Evolutionary conservation across 208 protist species (phyloP).

Genomic region (Phytomonas sp.): DNA sequence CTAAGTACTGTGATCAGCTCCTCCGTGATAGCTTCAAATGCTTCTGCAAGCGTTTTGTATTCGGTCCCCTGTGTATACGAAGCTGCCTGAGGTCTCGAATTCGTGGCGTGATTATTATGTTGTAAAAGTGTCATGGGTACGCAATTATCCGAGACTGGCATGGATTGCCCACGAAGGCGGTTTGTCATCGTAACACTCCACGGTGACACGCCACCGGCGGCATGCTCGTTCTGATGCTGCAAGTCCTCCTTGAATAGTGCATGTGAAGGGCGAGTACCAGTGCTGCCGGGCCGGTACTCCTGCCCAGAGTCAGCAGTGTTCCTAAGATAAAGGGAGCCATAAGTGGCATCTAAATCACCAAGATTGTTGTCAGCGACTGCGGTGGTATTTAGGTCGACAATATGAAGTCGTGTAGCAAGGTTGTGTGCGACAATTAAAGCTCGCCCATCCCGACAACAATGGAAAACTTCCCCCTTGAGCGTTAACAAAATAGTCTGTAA

Average conservation of each 20-base stretch:
- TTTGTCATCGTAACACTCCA: not conserved
- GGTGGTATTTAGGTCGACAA: conserved; percentile 7
- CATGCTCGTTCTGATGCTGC: not conserved
- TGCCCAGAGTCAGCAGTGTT: not conserved
- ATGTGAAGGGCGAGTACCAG: not conserved
- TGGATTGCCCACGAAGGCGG: not conserved
- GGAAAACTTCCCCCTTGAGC: conserved; percentile 45
- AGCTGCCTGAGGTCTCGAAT: conserved; percentile 18
- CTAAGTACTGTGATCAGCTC: conserved; percentile 22
- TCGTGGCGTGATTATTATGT: conserved; percentile 8
- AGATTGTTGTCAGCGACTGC: not conserved
- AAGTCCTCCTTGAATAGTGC: not conserved
- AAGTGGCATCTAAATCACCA: not conserved
- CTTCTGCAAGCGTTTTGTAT: conserved; percentile 33
- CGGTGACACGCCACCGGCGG: not conserved
- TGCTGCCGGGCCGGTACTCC: not conserved
- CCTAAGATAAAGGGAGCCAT: not conserved
- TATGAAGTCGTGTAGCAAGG: conserved; percentile 20
- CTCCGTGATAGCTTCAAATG: conserved; percentile 35
- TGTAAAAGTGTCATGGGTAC: not conserved
- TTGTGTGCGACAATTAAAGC: conserved; percentile 29
- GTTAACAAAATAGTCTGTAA: conserved; percentile 27
- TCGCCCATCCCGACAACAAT: conserved; percentile 34
- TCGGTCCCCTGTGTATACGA: conserved; percentile 15
- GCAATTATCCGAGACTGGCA: not conserved